Base-by-base conservation (phyloP, 208 protist genomes). In the Acanthamoeba healyi region DNA sequence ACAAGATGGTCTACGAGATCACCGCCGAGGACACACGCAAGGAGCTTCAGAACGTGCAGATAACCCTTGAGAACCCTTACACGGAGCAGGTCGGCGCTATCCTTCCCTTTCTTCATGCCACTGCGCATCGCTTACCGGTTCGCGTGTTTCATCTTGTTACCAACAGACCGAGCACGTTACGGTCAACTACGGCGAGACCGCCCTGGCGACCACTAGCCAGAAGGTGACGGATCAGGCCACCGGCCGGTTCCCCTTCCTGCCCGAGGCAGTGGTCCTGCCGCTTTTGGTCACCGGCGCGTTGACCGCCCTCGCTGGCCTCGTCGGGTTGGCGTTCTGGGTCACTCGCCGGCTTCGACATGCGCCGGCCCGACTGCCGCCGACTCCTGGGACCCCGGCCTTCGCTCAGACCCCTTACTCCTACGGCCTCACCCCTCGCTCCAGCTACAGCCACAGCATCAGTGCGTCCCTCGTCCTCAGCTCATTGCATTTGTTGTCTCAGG, bases 1-100 rank as follows among this genome's bases (percentile, higher is more conserved):
- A 81, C 70, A 81, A 81, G 70, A 49, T 81, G 40, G 36, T 81
- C 17, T 81, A 81, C 40, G 70, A 81, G 40, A 49, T 81, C 34
- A 81, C 38, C 24, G 70, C 70, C 29, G 61, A 70, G 70, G 70
- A 81, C 36, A 81, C 70, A 7, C 24, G 24, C 70, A 81, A 26
- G 38, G 70, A 81, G 34, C 70, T 81, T 12, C 70, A 81, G 24
- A 49, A 81, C 70, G 70, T 81, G 10, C 36, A 49, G 40, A 49
- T 81, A 19, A 40, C 17, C 2, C 70, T 81, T 38, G 70, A 81
- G 36, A 81, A 81, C 24, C 70, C 70, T 15, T 49, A 81, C 70
- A 81, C 70, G 36, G 70, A 22, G 49, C 70, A 81, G 70, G 61
- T 70, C n/a, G 44, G 44, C n/a, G 17, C 19, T 24, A 61, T 6